Base-by-base conservation (phyloP, 2,329 filamentous ascomycete genomes). In the Aciculosporium take region DNA sequence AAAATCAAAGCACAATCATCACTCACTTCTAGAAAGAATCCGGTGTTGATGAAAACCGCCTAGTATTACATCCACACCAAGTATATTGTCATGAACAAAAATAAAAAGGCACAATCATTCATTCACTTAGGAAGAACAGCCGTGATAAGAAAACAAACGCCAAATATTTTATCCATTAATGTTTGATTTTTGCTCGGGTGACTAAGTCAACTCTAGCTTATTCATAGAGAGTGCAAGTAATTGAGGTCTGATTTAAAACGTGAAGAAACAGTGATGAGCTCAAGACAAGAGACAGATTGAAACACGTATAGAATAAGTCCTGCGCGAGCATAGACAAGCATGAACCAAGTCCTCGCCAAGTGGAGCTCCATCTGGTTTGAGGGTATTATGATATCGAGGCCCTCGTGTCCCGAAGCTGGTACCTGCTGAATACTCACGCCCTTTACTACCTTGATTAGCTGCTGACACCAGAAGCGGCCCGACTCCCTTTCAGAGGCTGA, bases 171-270 rank as follows among this genome's bases (percentile, higher is more conserved):
- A 30, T 29, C 33, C 42, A 42, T 42, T 37, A 41, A 27, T 32
- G 20, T 39, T 45, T 44, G 44, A 39, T 39, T 31, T 28, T 37
- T 44, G 24, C 31, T 36, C 31, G 25, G 44, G 41, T 48, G 49
- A 53, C 49, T 46, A 51, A 53, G 52, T 47, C 53, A 57, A 54
- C 48, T 52, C 49, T 53, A 47, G 43, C 40, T n/a, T 46, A 51
- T 53, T 54, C 21, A 51, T 52, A 49, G 51, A 49, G 51, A 55
- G 51, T 46, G 46, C 48, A 54, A 55, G 53, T 50, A 55, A 54
- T 53, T 53, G 52, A 55, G 53, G 48, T 55, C 52, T 54, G 53
- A 62, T 62, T 62, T 59, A 61, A 59, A 52, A 53, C 50, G 61
- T 62, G 53, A 41, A 56, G 49, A 56, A 57, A 59, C 55, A 48